phyloP scores from a whole-genome alignment of 164 flowering plant genomes.

The Akebia trifoliata region DNA sequence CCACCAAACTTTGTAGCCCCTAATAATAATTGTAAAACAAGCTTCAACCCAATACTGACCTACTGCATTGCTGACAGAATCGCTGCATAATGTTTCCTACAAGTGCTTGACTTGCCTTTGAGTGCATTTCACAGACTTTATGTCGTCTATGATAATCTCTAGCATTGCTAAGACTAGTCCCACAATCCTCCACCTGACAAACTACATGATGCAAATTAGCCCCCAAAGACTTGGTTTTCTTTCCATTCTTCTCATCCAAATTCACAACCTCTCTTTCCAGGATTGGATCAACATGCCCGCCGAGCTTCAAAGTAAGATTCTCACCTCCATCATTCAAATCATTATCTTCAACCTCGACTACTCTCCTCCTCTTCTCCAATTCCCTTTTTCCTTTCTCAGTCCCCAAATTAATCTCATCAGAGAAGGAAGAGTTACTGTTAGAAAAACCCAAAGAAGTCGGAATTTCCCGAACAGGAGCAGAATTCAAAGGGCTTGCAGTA shows the following conservation, averaged over 20 bases:
- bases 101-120: conserved; percentile 69
- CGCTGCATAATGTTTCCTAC: conserved; percentile 86
- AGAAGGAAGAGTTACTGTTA: conserved; percentile 30
- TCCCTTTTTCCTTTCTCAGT: conserved; percentile 33
- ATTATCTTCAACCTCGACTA: conserved; percentile 32
- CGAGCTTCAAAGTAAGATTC: conserved; percentile 62
- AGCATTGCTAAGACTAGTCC: conserved; percentile 64
- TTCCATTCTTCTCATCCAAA: conserved; percentile 52
- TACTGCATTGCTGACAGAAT: conserved; percentile 98
- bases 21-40: neutral
- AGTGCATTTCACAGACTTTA: conserved; percentile 88
- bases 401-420: conserved; percentile 25
- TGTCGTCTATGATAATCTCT: conserved; percentile 91
- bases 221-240: conserved; percentile 50
- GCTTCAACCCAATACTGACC: conserved; percentile 37
- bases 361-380: conserved; percentile 64
- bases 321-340: conserved; percentile 38
- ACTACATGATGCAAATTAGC: conserved; percentile 42
- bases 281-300: conserved; percentile 43
- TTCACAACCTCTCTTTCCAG: conserved; percentile 30
- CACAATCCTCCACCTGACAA: conserved; percentile 89
- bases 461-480: conserved; percentile 37
- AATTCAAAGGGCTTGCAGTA: conserved; percentile 48
- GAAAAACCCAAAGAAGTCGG: conserved; percentile 13
- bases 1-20: neutral